Evolutionary conservation across 495 filamentous ascomycete species (phyloP).

Genomic region (Penicillium coprophilum): DNA sequence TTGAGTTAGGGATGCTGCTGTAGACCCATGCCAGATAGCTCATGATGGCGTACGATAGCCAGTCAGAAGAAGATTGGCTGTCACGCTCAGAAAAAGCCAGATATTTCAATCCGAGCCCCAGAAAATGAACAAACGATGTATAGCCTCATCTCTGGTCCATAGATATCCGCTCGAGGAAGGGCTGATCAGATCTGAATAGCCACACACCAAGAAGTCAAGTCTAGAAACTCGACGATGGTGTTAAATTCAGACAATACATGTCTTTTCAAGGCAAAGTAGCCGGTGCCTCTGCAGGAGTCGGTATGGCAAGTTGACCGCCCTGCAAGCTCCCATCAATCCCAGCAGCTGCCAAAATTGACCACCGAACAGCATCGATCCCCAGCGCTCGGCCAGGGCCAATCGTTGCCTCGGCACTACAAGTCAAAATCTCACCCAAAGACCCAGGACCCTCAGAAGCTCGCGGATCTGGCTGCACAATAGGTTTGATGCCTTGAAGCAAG

Average conservation of each 20-base stretch:
- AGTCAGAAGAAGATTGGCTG: background rate
- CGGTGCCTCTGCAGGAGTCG: background rate
- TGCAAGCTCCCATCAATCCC: constrained; percentile 46
- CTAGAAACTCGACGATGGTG: background rate
- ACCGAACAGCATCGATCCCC: constrained; percentile 48
- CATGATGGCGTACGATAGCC: background rate
- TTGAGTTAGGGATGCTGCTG: background rate
- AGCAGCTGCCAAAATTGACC: constrained; percentile 52
- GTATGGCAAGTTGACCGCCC: constrained; percentile 12
- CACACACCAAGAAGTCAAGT: background rate
- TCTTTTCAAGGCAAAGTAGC: background rate
- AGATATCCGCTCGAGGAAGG: background rate
- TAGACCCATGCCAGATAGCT: background rate
- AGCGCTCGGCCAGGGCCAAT: constrained; percentile 37
- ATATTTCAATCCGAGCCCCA: background rate
- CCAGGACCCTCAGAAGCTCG: constrained; percentile 39
- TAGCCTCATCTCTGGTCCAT: background rate
- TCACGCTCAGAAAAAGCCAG: background rate
- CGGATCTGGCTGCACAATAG: constrained; percentile 34
- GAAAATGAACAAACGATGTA: background rate
- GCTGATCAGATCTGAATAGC: background rate
- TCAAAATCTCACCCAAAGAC: constrained; percentile 52
- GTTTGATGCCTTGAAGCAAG: constrained; percentile 27
- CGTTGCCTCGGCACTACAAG: constrained; percentile 41
- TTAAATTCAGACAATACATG: background rate